Evolutionary conservation across 176 grass and related monocot genomes (phyloP).

Genomic region (Oryza longistaminata): DNA sequence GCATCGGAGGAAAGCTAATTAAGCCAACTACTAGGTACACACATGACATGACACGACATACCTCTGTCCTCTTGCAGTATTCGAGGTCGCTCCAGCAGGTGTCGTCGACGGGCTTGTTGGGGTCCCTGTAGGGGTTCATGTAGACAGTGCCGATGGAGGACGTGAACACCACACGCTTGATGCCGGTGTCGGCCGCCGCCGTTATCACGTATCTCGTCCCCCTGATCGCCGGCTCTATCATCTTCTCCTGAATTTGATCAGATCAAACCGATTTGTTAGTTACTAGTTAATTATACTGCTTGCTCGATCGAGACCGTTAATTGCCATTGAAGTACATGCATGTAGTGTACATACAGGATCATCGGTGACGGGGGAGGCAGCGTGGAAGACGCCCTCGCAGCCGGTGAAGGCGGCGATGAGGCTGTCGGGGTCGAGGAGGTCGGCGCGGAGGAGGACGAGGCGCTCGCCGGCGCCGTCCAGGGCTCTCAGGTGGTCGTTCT

Average conservation of each 20-base stretch:
- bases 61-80: constrained; percentile 82
- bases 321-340: too few relatives aligned
- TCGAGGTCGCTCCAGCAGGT: constrained; percentile 88
- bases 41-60: background rate
- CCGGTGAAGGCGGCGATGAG: constrained; percentile 43
- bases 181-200: constrained; percentile 46
- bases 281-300: too few relatives aligned
- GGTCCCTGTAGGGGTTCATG: constrained; percentile 67
- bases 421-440: constrained; percentile 48
- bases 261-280: too few relatives aligned
- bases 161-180: constrained; percentile 75
- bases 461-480: constrained; percentile 48
- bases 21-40: too few relatives aligned
- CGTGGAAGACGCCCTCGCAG: constrained; percentile 68
- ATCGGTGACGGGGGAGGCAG: constrained; percentile 61
- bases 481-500: constrained; percentile 50
- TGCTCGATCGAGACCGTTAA: too few relatives aligned
- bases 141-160: constrained; percentile 80
- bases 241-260: constrained; percentile 46
- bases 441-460: constrained; percentile 45
- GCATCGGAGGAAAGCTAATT: too few relatives aligned
- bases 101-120: constrained; percentile 55
- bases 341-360: constrained; percentile 41
- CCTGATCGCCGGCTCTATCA: constrained; percentile 74
- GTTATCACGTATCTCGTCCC: constrained; percentile 65